Conservation (phyloP, 257 asterid species). For the Fraxinus quadrangulata region DNA sequence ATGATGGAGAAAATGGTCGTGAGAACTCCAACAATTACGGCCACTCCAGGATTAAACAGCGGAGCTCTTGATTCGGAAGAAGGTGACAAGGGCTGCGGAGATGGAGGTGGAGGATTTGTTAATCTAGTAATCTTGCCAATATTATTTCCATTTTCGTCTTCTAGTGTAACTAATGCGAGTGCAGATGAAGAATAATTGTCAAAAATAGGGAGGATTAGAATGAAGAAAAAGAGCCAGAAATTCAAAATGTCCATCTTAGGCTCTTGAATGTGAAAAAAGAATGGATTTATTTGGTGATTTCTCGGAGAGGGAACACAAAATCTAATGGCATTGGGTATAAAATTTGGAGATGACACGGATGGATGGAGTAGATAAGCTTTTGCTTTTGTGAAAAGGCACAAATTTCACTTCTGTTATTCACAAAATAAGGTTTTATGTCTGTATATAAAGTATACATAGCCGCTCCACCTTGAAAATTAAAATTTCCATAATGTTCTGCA, state of each 20-base stretch:
- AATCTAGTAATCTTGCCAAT: not conserved
- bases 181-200: not conserved
- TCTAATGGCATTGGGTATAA: constrained; percentile 28
- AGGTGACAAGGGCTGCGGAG: constrained; percentile 15
- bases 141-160: constrained; percentile 5
- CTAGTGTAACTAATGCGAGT: constrained; percentile 6
- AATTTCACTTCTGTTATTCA: constrained; percentile 22
- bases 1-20: constrained; percentile 64
- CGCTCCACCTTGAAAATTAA: not conserved
- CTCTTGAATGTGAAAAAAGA: not conserved
- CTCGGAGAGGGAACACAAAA: constrained; percentile 24
- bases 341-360: constrained; percentile 11
- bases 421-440: constrained; percentile 1
- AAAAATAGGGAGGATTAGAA: not conserved
- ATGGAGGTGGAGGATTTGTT: constrained; percentile 24
- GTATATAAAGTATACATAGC: not conserved
- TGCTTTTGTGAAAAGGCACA: constrained; percentile 16
- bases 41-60: constrained; percentile 59
- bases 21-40: constrained; percentile 51
- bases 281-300: constrained; percentile 8
- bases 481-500: not conserved
- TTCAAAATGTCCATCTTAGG: constrained; percentile 40
- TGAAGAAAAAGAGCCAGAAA: constrained; percentile 21
- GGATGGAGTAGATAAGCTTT: constrained; percentile 8
- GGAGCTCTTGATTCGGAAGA: constrained; percentile 4